Base-by-base conservation (phyloP, 2,329 filamentous ascomycete genomes). In the Macrophomina phaseolina region DNA sequence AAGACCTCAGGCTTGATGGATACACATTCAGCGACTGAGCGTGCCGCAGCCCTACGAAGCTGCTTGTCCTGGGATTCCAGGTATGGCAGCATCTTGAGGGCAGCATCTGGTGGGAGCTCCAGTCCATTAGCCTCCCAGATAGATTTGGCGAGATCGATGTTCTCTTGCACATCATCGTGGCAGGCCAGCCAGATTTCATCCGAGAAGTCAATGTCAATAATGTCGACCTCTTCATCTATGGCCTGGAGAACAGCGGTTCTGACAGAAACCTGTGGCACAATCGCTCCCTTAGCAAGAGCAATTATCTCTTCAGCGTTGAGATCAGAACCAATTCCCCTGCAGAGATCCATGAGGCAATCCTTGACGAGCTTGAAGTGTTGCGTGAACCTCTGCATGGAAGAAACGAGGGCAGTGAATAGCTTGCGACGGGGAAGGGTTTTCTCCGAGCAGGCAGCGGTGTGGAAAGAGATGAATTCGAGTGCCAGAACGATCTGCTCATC, bases 111-210 rank as follows among this genome's bases (percentile, higher is more conserved):
- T 1, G 87, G 85, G 12, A 94, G 81, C 68, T 90, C 81, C 68
- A 98, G 90, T 7, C 88, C 90, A 75, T 94, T 97, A 74, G 97
- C 95, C 74, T 97, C 93, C 95, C 95, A 99, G 42, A 99, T 97
- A 12, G 94, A 91, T 62, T 85, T 86, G 6, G 91, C 94, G 64
- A 97, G 83, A 53, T 93, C 92, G 8, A 86, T 86, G 73, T 98
- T 98, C 76, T 98, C 94, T 51, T 91, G 88, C 23, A 93, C 88
- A 72, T 97, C 92, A 70, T 99, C 95, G 73, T 99, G 94, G 73
- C 90, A 94, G 51, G 92, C 92, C 49, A 99, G 85, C 93, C 93
- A 99, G 28, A 99, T 91, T 76, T 98, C 92, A 68, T 95, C 90
- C 3, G 91, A 95, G 74, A 93, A 95, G 36, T 89, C 86, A 40